Evolutionary conservation across 164 flowering plant genomes (phyloP), one percentile per base, ranked within the genome.

Genomic region (Buxus sempervirens): DNA sequence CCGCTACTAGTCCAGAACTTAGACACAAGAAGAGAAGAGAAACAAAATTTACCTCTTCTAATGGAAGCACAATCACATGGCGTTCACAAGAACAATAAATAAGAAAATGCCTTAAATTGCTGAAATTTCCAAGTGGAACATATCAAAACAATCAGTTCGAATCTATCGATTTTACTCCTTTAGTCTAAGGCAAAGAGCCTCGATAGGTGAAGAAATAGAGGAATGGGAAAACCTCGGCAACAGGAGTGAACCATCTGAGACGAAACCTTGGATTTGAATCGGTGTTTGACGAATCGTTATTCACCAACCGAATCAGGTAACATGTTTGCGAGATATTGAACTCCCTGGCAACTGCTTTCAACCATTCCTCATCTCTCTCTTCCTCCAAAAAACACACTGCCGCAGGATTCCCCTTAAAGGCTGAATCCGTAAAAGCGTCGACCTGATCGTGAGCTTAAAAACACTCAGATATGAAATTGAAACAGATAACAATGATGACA

Each of bases 361-460:
- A 32, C 96, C 95, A 93, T 9, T 77, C 72, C 9, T 86, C 88
- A 25, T 83, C 87, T 67, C 77, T 82, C 61, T 84, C 88, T 65
- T 88, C 91, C 58, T 88, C 93, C 69, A 93, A 72, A 66, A 86
- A 63, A 70, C 98, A 93, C 24, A 93, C 89, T 6, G 87, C 98
- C 0, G 98, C 98, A 8, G 96, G 96, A 72, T 93, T 93, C 26
- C 96, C 98, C 79, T 84, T 85, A 76, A 93, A 90, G 0, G 93
- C 77, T 9, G 83, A 20, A 2, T 85, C 93, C 0, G 96, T 83
- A 73, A 93, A 93, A 9, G 96, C 98, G 60, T 93, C 98, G 26
- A 90, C 89, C 97, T 91, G 81, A 10, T 57, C 18, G 3, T 42
- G 10, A 65, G 55, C 15, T 53, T 65, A 56, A 8, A 8, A 20